Conservation (phyloP, 371 early-diverging fungal species). For the Ordospora pajunii region DNA sequence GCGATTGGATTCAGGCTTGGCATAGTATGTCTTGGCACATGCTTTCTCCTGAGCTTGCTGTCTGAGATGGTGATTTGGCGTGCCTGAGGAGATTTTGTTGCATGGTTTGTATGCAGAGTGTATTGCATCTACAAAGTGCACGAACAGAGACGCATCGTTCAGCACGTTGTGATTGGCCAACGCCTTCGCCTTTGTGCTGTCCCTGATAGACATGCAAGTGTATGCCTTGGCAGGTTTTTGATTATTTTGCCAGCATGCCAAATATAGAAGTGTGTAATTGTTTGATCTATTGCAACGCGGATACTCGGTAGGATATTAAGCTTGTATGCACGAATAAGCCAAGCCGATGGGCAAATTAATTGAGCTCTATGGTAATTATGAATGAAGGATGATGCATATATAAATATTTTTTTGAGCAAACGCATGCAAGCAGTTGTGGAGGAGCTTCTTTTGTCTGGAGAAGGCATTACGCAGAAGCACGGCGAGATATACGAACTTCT, state of each 20-base stretch:
- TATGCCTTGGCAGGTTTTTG: background rate
- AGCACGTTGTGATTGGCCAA: background rate
- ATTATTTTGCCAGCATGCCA: background rate
- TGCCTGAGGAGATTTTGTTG: no score
- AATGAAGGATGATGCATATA: background rate
- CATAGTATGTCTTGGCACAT: no score
- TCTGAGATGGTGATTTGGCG: no score
- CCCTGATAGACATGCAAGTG: background rate
- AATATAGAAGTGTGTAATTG: conserved; percentile 2
- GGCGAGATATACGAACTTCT: conserved; percentile 28
- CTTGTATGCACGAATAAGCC: no score
- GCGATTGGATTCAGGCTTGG: no score
- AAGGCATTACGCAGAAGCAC: background rate
- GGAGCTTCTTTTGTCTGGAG: conserved; percentile 6
- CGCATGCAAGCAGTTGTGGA: conserved; percentile 17
- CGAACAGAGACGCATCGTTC: background rate
- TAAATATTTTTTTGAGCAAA: background rate
- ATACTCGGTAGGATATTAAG: background rate
- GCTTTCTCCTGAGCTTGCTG: no score
- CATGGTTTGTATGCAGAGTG: background rate
- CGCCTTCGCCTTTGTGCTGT: no score
- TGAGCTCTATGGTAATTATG: no score
- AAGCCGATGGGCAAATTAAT: no score
- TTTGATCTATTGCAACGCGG: background rate
- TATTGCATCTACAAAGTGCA: background rate